phyloP scores from a whole-genome alignment of 192 early-diverging fungal species.

The Chytriomyces sp. region DNA sequence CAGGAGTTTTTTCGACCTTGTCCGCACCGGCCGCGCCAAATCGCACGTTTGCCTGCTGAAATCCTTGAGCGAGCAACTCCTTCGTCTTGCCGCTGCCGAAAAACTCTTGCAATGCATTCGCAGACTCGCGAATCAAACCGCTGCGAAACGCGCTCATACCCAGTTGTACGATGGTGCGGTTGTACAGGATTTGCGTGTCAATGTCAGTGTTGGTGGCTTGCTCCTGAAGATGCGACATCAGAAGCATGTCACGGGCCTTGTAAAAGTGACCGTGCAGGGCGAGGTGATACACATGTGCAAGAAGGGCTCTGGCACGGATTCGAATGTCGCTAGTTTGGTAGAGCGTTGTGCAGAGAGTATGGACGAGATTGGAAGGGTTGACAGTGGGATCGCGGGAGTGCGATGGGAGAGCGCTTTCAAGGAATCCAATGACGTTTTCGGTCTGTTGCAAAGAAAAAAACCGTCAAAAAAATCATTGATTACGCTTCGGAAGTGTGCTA shows the following conservation, averaged over 20 bases:
- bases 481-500: neutral
- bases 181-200: conserved; percentile 92
- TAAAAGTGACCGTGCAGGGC: conserved; percentile 96
- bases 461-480: neutral
- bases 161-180: conserved; percentile 94
- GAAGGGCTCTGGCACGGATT: conserved; percentile 90
- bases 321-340: conserved; percentile 85
- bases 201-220: conserved; percentile 86
- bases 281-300: conserved; percentile 97
- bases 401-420: conserved; percentile 63
- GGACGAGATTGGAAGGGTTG: conserved; percentile 70
- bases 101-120: conserved; percentile 88
- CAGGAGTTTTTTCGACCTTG: conserved; percentile 81
- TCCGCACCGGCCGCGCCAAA: conserved; percentile 52
- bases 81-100: conserved; percentile 79
- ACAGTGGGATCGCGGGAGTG: neutral
- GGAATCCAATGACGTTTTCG: conserved; percentile 80
- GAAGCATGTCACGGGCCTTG: conserved; percentile 89
- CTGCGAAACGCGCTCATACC: conserved; percentile 95
- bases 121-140: conserved; percentile 88
- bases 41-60: conserved; percentile 46
- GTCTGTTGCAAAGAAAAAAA: conserved; percentile 57
- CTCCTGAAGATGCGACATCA: conserved; percentile 99
- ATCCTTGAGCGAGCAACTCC: conserved; percentile 93
- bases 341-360: conserved; percentile 83